Base-by-base conservation (phyloP, 1,284 basidiomycete species). In the Trichosporon faecale region DNA sequence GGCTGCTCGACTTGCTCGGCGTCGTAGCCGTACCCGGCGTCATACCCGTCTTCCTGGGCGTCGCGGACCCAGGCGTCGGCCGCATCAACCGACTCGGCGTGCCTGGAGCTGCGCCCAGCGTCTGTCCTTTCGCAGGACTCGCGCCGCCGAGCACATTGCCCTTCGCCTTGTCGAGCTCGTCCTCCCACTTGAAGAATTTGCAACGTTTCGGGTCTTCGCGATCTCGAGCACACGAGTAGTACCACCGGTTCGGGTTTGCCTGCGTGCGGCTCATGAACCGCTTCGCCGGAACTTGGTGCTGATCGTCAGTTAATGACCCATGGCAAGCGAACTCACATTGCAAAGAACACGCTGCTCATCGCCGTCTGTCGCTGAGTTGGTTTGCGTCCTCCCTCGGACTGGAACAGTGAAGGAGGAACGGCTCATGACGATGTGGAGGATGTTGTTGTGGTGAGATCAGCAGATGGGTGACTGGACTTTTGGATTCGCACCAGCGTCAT, bases 131-230 rank as follows among this genome's bases (percentile, higher is more conserved):
- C 44, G 57, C 57, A 18, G 31, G 40, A 35, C 64, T 46, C 64
- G 64, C 40, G 25, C 31, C 25, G 55, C 57, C 66, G 27, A 55
- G 8, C 29, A 60, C 21, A 44, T n/a, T 33, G 9, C 60, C 25
- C 29, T 16, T 46, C 25, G 3, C 18, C 16, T 21, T 40, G 25
- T 29, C 40, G 16, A 76, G n/a, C 66, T 79, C 78, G 66, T 82
- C 81, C 27, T 73, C 78, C 81, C 81, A 82, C 74, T 78, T 74
- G 77, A 82, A 82, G 74, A 78, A 82, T 65, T 79, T 80, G 75
- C 81, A 82, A 64, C 74, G 68, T 5, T 72, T 40, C 2, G 78
- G 71, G 70, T 81, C 79, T 52, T 79, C 75, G 14, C 72, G 72
- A 12, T 60, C 64, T 6, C 77, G 67, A 2, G 79, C 75, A 68